These are phyloP conservation scores for Schizonepeta tenuifolia DNA, from an alignment of 257 asterid species.

Conservation along the genomic window DNA sequence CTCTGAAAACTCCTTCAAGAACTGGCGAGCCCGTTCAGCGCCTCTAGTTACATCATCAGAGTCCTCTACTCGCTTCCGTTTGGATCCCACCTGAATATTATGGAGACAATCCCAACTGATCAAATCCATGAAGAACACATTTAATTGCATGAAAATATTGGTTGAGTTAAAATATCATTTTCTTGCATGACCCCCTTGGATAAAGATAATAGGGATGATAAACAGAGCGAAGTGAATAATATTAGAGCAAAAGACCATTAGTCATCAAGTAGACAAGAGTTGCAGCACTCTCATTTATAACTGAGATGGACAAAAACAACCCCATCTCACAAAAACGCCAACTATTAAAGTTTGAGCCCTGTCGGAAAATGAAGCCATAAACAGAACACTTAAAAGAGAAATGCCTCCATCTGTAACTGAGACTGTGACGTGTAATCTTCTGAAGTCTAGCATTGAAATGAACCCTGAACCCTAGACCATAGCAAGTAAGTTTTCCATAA, in stretches of 20 bases:
- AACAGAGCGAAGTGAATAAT: not conserved
- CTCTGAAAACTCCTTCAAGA: slow-evolving; percentile 77
- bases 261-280: not conserved
- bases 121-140: slow-evolving; percentile 6
- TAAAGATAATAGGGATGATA: not conserved
- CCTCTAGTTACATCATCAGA: slow-evolving; percentile 66
- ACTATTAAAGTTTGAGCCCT: no score
- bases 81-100: slow-evolving; percentile 53
- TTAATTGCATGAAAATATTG: slow-evolving; percentile 9
- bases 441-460: not conserved
- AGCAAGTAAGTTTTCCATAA: not conserved
- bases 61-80: slow-evolving; percentile 71
- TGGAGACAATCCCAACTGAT: not conserved
- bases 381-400: not conserved
- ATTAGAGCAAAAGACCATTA: not conserved
- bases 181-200: not conserved
- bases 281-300: not conserved
- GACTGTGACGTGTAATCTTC: not conserved
- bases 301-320: no score
- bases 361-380: no score
- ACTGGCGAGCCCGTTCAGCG: slow-evolving; percentile 70
- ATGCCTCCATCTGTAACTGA: not conserved
- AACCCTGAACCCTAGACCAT: not conserved
- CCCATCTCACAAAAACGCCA: no score
- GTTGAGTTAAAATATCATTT: not conserved